A percentile compares a stretch with the other conserved stretches of the same genome.
Evolutionary conservation across 1,284 basidiomycete genomes (phyloP).

Genomic region (Ceratobasidium sp.): DNA sequence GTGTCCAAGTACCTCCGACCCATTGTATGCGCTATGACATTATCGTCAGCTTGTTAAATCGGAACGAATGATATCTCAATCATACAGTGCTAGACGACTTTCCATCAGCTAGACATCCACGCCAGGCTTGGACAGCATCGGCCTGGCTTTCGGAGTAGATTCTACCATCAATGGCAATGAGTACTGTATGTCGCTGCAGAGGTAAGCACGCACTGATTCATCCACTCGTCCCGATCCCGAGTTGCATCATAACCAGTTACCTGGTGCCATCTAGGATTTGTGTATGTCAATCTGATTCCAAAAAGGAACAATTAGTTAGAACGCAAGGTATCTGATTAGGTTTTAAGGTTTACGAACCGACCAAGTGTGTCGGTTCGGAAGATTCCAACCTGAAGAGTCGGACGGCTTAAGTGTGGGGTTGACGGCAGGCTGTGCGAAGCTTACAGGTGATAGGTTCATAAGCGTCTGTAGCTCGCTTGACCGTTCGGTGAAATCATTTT

Average conservation of each 20-base stretch:
- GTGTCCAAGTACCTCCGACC: conserved; percentile 27
- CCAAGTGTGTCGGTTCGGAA: conserved; percentile 25
- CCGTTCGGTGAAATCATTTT: conserved; percentile 57
- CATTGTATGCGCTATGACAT: conserved; percentile 31
- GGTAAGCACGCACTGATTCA: background rate
- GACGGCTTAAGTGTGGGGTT: background rate
- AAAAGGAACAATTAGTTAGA: background rate
- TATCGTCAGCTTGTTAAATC: background rate
- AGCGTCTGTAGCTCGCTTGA: conserved; percentile 55
- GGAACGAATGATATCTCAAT: background rate
- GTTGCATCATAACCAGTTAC: conserved; percentile 14
- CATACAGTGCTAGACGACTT: conserved; percentile 28
- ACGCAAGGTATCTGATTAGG: too few relatives aligned
- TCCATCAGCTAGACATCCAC: conserved; percentile 14
- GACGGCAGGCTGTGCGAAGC: background rate
- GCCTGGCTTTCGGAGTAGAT: conserved; percentile 6
- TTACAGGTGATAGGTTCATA: conserved; percentile 47
- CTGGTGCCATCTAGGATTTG: conserved; percentile 36
- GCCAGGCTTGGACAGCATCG: conserved; percentile 17
- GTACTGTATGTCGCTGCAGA: background rate
- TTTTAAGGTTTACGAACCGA: background rate
- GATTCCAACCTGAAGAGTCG: conserved; percentile 27
- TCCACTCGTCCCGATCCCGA: conserved; percentile 30
- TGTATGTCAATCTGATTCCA: background rate
- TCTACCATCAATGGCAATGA: background rate